phyloP scores from a whole-genome alignment of 2,329 filamentous ascomycete species.

The Zalaria sp. region DNA sequence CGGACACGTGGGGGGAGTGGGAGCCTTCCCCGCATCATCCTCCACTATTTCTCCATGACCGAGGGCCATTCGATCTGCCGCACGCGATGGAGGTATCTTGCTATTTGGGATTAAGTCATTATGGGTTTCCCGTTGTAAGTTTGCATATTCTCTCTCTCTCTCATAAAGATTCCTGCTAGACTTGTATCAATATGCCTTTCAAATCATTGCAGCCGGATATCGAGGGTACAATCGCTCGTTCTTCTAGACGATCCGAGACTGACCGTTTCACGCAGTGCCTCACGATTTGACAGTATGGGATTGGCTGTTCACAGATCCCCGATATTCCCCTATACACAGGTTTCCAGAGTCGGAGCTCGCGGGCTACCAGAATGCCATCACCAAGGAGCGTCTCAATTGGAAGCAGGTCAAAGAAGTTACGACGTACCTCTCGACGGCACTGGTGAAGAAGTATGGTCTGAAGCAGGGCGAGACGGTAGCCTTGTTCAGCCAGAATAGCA shows the following conservation, averaged over 20 bases:
- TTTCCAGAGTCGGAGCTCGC: conserved; percentile 24
- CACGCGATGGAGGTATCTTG: too few species aligned
- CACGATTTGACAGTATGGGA: conserved; percentile 43
- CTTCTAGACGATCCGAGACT: conserved; percentile 3
- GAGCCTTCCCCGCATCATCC: too few species aligned
- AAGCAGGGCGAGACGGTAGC: conserved; percentile 41
- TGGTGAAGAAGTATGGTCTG: conserved; percentile 42
- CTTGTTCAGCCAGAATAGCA: conserved; percentile 49
- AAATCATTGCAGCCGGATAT: conserved; percentile 25
- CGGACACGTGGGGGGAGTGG: too few species aligned
- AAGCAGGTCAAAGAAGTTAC: conserved; percentile 42
- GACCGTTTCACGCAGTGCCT: conserved; percentile 29
- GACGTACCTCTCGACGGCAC: conserved; percentile 45
- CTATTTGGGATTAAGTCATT: too few species aligned
- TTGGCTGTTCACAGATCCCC: conserved; percentile 44
- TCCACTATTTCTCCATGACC: too few species aligned
- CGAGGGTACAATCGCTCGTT: conserved; percentile 12
- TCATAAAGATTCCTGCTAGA: too few species aligned
- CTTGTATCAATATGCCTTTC: conserved; percentile 12
- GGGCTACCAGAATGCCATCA: conserved; percentile 44
- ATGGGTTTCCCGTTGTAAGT: too few species aligned
- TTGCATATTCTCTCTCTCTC: too few species aligned
- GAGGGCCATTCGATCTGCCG: too few species aligned
- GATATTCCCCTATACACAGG: conserved; percentile 33
- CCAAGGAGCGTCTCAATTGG: conserved; percentile 44